Evolutionary conservation across 176 grass and related monocot genomes (phyloP).

Genomic region (Chloris gayana): DNA sequence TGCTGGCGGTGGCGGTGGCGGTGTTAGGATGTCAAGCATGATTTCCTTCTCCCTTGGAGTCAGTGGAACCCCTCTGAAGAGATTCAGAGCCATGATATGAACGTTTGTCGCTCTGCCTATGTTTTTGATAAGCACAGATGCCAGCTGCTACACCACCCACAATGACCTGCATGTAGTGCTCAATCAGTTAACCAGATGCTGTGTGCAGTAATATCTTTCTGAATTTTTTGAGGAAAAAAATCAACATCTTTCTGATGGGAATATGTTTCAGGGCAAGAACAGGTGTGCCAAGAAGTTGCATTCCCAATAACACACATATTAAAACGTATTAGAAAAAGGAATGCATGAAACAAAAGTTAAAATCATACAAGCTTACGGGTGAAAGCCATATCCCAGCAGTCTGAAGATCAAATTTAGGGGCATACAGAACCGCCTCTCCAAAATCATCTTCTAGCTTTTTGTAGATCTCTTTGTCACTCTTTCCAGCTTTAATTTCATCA

Average conservation of each 20-base stretch:
- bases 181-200: neutral
- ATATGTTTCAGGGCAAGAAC: neutral
- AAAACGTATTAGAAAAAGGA: neutral
- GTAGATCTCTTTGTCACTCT: constrained; percentile 84
- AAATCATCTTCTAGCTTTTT: constrained; percentile 69
- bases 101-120: constrained; percentile 83
- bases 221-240: neutral
- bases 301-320: neutral
- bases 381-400: constrained; percentile 95
- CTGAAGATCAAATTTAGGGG: constrained; percentile 92
- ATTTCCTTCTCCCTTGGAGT: constrained; percentile 82
- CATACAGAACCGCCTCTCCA: constrained; percentile 85
- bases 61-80: constrained; percentile 78
- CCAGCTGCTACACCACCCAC: constrained; percentile 70
- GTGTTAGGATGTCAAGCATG: constrained; percentile 80
- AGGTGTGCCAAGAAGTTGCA: neutral
- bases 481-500: constrained; percentile 81
- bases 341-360: neutral
- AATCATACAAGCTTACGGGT: constrained; percentile 52
- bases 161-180: constrained; percentile 51
- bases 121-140: constrained; percentile 79
- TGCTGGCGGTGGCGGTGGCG: constrained; percentile 46
- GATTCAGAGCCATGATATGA: constrained; percentile 92
- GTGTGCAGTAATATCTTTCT: neutral
- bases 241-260: neutral